Evolutionary conservation across 345 rosid genomes (phyloP).

Genomic region (Salix viminalis): DNA sequence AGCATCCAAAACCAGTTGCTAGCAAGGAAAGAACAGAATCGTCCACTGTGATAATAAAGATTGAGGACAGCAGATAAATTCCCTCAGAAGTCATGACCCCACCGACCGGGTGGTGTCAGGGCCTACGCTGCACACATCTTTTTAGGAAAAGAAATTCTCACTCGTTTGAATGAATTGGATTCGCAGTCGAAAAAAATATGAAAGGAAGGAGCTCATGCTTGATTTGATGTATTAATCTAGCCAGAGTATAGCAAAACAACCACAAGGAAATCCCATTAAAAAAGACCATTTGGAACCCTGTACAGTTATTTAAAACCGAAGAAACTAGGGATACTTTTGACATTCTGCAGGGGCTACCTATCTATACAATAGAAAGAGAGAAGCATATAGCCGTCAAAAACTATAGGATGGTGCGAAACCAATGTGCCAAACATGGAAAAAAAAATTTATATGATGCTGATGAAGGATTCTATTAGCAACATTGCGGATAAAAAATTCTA

Average conservation of each 20-base stretch:
- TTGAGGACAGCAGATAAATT: not conserved
- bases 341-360: not conserved
- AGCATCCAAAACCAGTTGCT: not conserved
- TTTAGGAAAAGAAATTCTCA: conserved; percentile 20
- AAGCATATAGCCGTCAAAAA: conserved; percentile 9
- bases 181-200: conserved; percentile 23
- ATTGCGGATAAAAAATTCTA: not conserved
- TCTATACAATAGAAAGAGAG: not conserved
- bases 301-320: not conserved
- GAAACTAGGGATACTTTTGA: not conserved
- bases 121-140: conserved; percentile 23
- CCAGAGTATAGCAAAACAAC: not conserved
- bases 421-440: too few species aligned
- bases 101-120: conserved; percentile 29
- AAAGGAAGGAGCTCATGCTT: not conserved
- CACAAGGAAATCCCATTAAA: not conserved
- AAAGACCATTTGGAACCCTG: not conserved
- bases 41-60: not conserved
- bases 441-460: too few species aligned
- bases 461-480: too few species aligned
- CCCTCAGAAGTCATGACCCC: not conserved
- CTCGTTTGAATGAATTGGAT: conserved; percentile 21
- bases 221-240: conserved; percentile 17
- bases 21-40: not conserved
- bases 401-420: not conserved